Evolutionary conservation across 108 stramenopile genomes (phyloP), one percentile per base, ranked within the genome.

Genomic region (Schizochytrium sp.): DNA sequence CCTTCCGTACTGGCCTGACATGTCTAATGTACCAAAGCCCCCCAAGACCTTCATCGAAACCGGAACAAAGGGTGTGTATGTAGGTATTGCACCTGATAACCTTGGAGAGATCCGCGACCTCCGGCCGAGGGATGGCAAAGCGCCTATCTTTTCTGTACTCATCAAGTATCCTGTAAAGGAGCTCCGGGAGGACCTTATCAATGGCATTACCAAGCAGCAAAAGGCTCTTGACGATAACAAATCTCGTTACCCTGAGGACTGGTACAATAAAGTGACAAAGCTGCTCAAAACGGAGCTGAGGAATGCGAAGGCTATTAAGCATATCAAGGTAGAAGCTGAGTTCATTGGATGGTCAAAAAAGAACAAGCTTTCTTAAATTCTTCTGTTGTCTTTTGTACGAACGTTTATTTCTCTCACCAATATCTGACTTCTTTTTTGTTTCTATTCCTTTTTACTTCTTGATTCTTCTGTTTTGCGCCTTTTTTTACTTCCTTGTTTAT

Each of bases 71-170:
- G 64, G 64, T 15, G 64, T 69, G 42, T 69, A 69, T 15, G 64
- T 69, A 8, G 64, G 64, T 5, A 69, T 69, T 38, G 64, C 64
- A 8, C 64, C 64, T 28, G 64, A 69, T 38, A 69, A 69, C 3
- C 64, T 69, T 38, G 64, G 64, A 38, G 64, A 69, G 15, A 69
- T 69, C 2, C 40, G 64, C 42, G 64, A 69, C 64, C 64, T 69
- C 42, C 64, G 64, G 0, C 64, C 64, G 64, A 7, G 64, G 15
- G 64, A 69, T 38, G 64, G 64, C 64, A 69, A 69, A 44, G 64
- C 64, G 19, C 64, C 64, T 44, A 69, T 69, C 64, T 69, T 69
- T 38, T 69, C 64, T 69, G 64, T 69, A 69, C 64, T 69, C 64
- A 69, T 69, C 64, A 69, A 69, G 64, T 69, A 28, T 1, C 64